phyloP scores from a whole-genome alignment of 306 rosid genomes.

The Prunus persica region Prunus_persica_NCBIv2 NC_034014.1:1489001-1489500 shows the following conservation, averaged over 20 bases:
- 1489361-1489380: conserved; percentile 69
- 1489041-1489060: no score
- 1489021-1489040: no score
- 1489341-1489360: conserved; percentile 54
- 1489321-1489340: conserved; percentile 58
- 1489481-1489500: neutral
- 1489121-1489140: no score
- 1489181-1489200: neutral
- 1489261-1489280: conserved; percentile 63
- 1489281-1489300: conserved; percentile 44
- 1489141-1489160: no score
- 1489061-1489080: no score
- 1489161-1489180: neutral
- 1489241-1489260: conserved; percentile 41
- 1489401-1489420: conserved; percentile 36
- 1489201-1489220: neutral
- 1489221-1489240: neutral
- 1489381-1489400: conserved; percentile 58
- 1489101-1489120: no score
- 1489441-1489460: no score
- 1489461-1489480: neutral
- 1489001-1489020: no score
- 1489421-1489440: neutral
- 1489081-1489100: no score
- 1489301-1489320: conserved; percentile 55